These are phyloP conservation scores for Mycena indigotica DNA, from an alignment of 768 basidiomycete species.

Conservation along the genomic window DNA sequence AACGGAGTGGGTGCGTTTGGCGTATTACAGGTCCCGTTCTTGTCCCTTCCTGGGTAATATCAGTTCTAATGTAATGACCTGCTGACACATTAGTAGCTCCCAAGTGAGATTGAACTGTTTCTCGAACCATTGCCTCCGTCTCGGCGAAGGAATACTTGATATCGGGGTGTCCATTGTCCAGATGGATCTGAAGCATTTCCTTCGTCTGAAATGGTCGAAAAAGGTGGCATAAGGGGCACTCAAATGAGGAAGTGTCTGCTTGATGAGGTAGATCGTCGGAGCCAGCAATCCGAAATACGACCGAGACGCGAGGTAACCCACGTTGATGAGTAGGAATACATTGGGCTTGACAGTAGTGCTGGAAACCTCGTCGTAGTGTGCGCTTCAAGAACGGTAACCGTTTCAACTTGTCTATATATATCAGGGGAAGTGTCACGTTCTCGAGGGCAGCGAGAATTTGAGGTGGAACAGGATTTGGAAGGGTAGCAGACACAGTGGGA, in stretches of 20 bases:
- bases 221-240: slow-evolving; percentile 59
- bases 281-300: slow-evolving; percentile 22
- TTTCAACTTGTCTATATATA: slow-evolving; percentile 40
- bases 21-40: not conserved
- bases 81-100: too few relatives aligned
- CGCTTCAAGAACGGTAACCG: slow-evolving; percentile 60
- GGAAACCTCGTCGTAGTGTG: slow-evolving; percentile 53
- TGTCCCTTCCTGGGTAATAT: slow-evolving; percentile 8
- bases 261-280: slow-evolving; percentile 24
- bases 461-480: slow-evolving; percentile 27
- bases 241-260: slow-evolving; percentile 24
- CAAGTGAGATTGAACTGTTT: not conserved
- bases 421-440: slow-evolving; percentile 29
- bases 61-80: too few relatives aligned
- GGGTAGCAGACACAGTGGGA: slow-evolving; percentile 11
- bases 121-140: not conserved
- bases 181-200: slow-evolving; percentile 49
- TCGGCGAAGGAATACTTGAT: too few relatives aligned
- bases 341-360: slow-evolving; percentile 38
- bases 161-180: slow-evolving; percentile 48
- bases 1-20: not conserved
- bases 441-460: slow-evolving; percentile 40
- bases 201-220: slow-evolving; percentile 44
- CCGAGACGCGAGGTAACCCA: not conserved
- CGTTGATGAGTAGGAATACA: slow-evolving; percentile 35